phyloP scores from a whole-genome alignment of 2,329 filamentous ascomycete species.

The Aspergillus persii region DNA sequence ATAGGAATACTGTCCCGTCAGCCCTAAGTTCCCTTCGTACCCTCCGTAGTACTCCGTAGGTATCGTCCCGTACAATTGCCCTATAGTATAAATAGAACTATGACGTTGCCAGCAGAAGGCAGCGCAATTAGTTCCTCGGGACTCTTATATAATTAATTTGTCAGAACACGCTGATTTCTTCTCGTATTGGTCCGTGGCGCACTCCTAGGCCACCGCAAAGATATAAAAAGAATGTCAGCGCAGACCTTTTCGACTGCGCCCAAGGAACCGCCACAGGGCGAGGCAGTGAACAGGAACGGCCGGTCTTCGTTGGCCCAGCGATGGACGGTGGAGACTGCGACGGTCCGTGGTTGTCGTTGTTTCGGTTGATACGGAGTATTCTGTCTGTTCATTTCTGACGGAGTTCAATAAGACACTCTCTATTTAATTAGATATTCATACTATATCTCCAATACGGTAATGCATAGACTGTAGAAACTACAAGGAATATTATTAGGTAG shows the following conservation, averaged over 20 bases:
- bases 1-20: no score
- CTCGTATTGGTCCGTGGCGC: not conserved
- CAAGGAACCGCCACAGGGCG: constrained; percentile 10
- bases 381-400: no score
- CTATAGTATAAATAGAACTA: not conserved
- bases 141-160: no score
- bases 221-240: constrained; percentile 14
- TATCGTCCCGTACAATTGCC: not conserved
- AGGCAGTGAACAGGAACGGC: constrained; percentile 13
- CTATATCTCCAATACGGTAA: no score
- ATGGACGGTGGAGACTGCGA: constrained; percentile 10
- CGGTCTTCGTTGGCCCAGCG: constrained; percentile 18
- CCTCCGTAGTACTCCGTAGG: no score
- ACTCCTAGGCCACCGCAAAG: constrained; percentile 3
- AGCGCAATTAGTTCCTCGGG: not conserved
- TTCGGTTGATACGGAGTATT: not conserved
- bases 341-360: constrained; percentile 9
- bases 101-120: not conserved
- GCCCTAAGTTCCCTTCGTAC: no score
- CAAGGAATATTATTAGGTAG: no score
- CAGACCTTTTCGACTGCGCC: not conserved
- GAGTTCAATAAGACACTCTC: no score
- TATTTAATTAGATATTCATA: no score
- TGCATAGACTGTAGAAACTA: no score
- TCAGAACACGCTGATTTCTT: not conserved